These are phyloP conservation scores for Elsinoe arachidis DNA, from an alignment of 2,329 filamentous ascomycete genomes.

Conservation along the genomic window DNA sequence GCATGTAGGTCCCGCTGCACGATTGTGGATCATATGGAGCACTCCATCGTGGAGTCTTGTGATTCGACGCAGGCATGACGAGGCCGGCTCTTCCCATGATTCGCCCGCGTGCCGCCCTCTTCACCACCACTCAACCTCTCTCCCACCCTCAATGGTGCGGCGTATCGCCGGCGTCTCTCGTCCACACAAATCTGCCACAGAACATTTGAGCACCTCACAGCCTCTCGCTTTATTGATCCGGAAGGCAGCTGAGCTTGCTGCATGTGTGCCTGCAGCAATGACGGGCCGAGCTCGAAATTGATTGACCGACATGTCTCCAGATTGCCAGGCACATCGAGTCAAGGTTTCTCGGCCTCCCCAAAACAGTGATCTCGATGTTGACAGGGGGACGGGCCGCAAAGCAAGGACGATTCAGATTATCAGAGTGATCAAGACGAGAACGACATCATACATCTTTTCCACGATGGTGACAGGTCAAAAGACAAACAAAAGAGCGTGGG, in stretches of 20 bases:
- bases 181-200: background rate
- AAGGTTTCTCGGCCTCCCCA: background rate
- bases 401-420: background rate
- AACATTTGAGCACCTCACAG: background rate
- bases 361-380: background rate
- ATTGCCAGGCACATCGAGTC: background rate
- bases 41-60: background rate
- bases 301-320: background rate
- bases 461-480: background rate
- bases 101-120: constrained; percentile 9
- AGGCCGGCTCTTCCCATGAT: constrained; percentile 5
- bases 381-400: background rate
- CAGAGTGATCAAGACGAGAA: background rate
- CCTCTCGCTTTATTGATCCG: background rate
- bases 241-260: background rate
- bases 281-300: background rate
- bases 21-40: background rate
- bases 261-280: background rate
- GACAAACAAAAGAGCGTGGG: background rate
- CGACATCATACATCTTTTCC: background rate
- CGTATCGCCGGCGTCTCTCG: background rate
- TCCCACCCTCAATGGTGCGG: constrained; percentile 6
- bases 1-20: background rate
- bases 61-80: background rate
- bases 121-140: background rate